phyloP scores from a whole-genome alignment of 305 asterid species.

The Salvia sclarea region DNA sequence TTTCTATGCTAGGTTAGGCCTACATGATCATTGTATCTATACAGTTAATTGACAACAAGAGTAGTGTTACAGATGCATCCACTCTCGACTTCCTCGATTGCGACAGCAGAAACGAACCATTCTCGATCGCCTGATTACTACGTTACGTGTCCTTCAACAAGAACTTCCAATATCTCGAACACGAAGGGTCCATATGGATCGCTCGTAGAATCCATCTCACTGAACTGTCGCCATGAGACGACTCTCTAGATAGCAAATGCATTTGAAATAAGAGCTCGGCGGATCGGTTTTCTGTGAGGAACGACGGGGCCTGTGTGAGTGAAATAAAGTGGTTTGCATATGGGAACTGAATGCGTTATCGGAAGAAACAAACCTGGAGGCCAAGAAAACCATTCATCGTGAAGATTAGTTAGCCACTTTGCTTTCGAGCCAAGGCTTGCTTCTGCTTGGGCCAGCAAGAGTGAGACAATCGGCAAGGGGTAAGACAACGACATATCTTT shows the following conservation, averaged over 20 bases:
- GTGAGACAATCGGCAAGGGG: constrained; percentile 62
- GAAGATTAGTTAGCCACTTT: constrained; percentile 73
- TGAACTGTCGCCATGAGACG: constrained; percentile 37
- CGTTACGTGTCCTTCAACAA: constrained; percentile 37
- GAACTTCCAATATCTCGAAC: constrained; percentile 82
- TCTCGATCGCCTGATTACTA: background rate
- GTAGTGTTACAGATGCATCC: background rate
- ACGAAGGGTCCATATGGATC: constrained; percentile 83
- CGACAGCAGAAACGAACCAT: background rate
- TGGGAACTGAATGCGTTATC: constrained; percentile 5
- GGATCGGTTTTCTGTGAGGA: constrained; percentile 66
- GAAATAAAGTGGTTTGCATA: constrained; percentile 14
- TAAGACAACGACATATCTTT: constrained; percentile 43
- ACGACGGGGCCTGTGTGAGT: background rate
- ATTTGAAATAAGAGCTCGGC: constrained; percentile 86
- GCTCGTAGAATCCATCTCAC: constrained; percentile 70
- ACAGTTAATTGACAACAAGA: background rate
- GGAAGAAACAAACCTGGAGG: constrained; percentile 59
- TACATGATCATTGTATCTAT: constrained; percentile 1
- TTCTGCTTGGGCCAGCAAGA: constrained; percentile 89
- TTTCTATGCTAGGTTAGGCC: background rate
- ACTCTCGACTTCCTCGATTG: background rate
- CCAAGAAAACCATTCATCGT: constrained; percentile 79
- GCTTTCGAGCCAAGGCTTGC: constrained; percentile 77
- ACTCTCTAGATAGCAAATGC: constrained; percentile 62